phyloP scores from a whole-genome alignment of 148 eudicot genomes.

The Agrostemma githago region DNA sequence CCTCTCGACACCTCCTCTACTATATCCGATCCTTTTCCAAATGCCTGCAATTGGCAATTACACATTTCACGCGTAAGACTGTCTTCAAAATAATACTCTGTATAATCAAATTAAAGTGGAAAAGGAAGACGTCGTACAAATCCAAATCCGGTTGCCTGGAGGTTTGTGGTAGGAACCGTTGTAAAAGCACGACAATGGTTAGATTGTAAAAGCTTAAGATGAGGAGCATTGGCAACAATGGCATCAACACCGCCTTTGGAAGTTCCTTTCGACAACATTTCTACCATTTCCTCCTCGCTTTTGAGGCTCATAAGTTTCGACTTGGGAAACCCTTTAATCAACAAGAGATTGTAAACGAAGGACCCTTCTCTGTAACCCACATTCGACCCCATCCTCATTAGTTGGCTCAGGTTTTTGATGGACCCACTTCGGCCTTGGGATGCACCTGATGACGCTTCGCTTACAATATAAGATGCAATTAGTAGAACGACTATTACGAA shows the following conservation, averaged over 20 bases:
- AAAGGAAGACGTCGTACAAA: constrained; percentile 12
- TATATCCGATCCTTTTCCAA: not conserved
- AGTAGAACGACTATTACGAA: not conserved
- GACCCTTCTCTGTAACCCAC: constrained; percentile 11
- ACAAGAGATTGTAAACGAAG: not conserved
- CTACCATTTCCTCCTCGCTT: constrained; percentile 1
- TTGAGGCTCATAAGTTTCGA: not conserved
- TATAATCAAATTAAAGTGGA: not conserved
- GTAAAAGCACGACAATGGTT: constrained; percentile 5
- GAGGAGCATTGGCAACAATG: not conserved
- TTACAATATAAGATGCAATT: not conserved
- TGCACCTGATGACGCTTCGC: not conserved
- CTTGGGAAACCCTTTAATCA: not conserved
- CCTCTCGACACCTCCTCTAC: constrained; percentile 8
- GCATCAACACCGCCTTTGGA: constrained; percentile 15
- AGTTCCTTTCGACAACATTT: not conserved
- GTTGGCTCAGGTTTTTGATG: not conserved
- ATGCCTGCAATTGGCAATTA: constrained; percentile 2
- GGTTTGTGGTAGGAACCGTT: not conserved
- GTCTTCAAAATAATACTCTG: too few species aligned
- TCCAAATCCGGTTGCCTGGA: constrained; percentile 12
- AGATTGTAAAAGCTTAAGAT: constrained; percentile 9
- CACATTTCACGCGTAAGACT: too few species aligned
- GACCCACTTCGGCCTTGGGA: not conserved
- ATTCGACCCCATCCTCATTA: not conserved